Evolutionary conservation across 192 early-diverging fungal genomes (phyloP), one percentile per base, ranked within the genome.

Genomic region (Rhizophagus sp.): DNA sequence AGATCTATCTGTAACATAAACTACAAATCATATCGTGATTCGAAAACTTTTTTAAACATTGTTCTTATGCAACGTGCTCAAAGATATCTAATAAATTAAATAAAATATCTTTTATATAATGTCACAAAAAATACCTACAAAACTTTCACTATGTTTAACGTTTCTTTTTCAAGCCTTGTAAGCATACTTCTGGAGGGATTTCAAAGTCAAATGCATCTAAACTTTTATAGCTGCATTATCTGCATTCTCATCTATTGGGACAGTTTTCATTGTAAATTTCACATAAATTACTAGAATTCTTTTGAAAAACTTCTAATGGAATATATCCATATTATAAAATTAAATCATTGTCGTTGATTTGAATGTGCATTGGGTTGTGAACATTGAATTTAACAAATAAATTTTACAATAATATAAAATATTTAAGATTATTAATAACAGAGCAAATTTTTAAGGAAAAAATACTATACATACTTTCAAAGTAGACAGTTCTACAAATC

Each of bases 311-410:
- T 2, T 79, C 65, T 7, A 78, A 76, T 19, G 82, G 78, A 71
- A 83, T 82, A 76, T 87, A 85, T 36, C 87, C 79, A 80, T 88
- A 90, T 57, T 87, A 88, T 9, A 95, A 77, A 39, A 87, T 84
- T 3, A 96, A 65, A 67, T 95, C 88, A 33, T 87, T 90, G 50
- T 93, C 67, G 41, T 87, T 88, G 13, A 95, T 86, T 15, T 91
- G 82, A 19, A 94, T 87, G 71, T 93, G 90, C 67, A 96, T 82
- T 12, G 94, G 94, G 81, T 96, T 96, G 61, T 87, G 81, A 25
- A 92, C 61, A 49, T 84, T 83, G 62, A 96, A 83, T 4, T 87
- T 85, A 3, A 93, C 92, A 80, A 90, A 86, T 94, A 84, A 4
- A 50, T 62, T 0, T 62, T 44, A 50, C 12, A 36, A 79, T 65